Evolutionary conservation across 2,329 filamentous ascomycete genomes (phyloP), one percentile per base, ranked within the genome.

Genomic region (Zarea fungicola): DNA sequence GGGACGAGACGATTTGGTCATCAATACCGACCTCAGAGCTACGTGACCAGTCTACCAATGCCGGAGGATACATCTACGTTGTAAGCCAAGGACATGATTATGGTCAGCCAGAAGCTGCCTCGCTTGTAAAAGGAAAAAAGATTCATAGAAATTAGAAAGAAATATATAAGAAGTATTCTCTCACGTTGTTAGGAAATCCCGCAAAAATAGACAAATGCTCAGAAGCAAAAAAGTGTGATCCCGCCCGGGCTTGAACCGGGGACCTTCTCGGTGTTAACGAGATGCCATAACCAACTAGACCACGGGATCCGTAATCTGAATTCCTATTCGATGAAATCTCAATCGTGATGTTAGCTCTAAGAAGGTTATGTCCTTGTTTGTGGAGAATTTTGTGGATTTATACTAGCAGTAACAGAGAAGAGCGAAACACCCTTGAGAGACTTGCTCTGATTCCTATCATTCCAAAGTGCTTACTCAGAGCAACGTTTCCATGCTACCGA

Each of bases 1-100:
- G 55, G 67, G 69, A 37, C 73, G 67, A 59, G 73, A 77, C 41
- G 75, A 79, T 52, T 55, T 78, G 56, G 68, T 77, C 40, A 72
- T 78, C 56, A 75, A 74, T 48, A 77, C 74, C 3, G 70, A 76
- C 56, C 61, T 76, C 58, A 60, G 55, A 6, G 53, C 19, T 8
- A 19, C 25, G 50, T 29, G 22, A 52, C 11, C 19, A 32, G 41
- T 10, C n/a, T 34, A 18, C n/a, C 34, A 11, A 16, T 10, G 3
- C 18, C 10, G 13, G 14, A n/a, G n/a, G n/a, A n/a, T n/a, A n/a
- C n/a, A n/a, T n/a, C n/a, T n/a, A n/a, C n/a, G n/a, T n/a, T n/a
- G n/a, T n/a, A n/a, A n/a, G n/a, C n/a, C n/a, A n/a, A n/a, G n/a
- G n/a, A n/a, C n/a, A n/a, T n/a, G n/a, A n/a, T n/a, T n/a, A n/a